Evolutionary conservation across 169 alveolate genomes (phyloP), one percentile per base, ranked within the genome.

Genomic region (Babesia bovis): DNA sequence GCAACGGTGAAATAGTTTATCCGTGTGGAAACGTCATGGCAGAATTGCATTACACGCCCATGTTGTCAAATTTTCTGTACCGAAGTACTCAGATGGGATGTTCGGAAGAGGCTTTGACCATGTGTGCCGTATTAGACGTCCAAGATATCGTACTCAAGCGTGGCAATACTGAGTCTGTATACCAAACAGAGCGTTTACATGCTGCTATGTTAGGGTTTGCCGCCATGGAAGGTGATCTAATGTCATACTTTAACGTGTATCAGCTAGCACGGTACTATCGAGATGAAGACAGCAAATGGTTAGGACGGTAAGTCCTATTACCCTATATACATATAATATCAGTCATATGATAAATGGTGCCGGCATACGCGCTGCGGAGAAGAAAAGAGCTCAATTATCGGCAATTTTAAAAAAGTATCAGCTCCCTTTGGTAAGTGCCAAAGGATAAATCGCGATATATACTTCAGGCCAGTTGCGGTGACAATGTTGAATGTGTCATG

Each of bases 21-120:
- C 88, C 88, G 17, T 41, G 45, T 30, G 88, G 84, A 12, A 69
- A 81, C 45, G 25, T 81, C 35, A 81, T 81, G 88, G 83, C 84
- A 28, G 84, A 81, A 40, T 44, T 81, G 9, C 66, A 57, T 1
- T 70, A 23, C 51, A 71, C 78, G 3, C 73, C 88, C 23, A 56
- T 56, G 56, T n/a, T 81, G 58, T 69, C 88, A 17, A 41, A 28
- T 25, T 81, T 81, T 50, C 68, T 81, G 35, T 81, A 70, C 32
- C 60, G 57, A 19, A 57, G 83, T 42, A 56, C 77, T 25, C 73
- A 70, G 60, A 23, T 42, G 30, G 84, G 88, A 28, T 81, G 83
- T 45, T 70, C 88, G 1, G 86, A 57, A 36, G 86, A 78, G 73
- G 86, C 86, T 25, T 61, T 69, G 4, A 78, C 72, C 3, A 78